phyloP scores from a whole-genome alignment of 768 basidiomycete species.

The Termitomyces titanicus region DNA sequence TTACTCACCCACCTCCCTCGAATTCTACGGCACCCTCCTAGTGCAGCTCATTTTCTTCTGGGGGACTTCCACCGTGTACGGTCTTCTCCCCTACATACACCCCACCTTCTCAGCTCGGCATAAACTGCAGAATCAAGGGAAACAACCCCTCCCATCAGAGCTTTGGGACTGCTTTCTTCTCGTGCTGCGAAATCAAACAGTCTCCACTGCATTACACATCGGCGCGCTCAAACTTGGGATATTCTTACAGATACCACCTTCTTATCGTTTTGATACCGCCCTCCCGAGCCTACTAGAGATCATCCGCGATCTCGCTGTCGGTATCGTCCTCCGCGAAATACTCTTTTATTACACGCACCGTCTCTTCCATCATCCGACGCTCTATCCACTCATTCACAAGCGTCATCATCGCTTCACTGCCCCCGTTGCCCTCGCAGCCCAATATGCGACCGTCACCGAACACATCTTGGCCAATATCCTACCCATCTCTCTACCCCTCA shows the following conservation, averaged over 20 bases:
- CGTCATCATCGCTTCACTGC: constrained; percentile 28
- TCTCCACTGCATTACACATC: constrained; percentile 19
- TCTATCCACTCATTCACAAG: constrained; percentile 27
- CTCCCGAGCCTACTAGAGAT: constrained; percentile 17
- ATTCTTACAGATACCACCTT: constrained; percentile 3
- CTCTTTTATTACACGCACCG: constrained; percentile 28
- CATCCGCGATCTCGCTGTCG: constrained; percentile 17
- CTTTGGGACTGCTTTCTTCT: constrained; percentile 20
- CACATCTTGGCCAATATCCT: constrained; percentile 26
- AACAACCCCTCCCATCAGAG: constrained; percentile 21
- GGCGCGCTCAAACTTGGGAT: constrained; percentile 8
- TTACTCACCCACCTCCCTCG: constrained; percentile 16
- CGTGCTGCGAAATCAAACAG: constrained; percentile 21
- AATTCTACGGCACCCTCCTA: constrained; percentile 20
- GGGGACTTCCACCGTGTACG: constrained; percentile 19
- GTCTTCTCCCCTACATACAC: constrained; percentile 17
- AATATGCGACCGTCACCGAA: constrained; percentile 23
- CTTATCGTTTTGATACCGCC: constrained; percentile 16
- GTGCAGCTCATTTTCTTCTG: constrained; percentile 24
- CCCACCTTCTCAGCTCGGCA: constrained; percentile 22
- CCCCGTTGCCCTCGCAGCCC: constrained; percentile 26
- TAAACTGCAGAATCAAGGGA: constrained; percentile 23
- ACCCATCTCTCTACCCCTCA: constrained; percentile 23
- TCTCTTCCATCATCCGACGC: constrained; percentile 20
- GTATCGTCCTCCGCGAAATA: constrained; percentile 22